Base-by-base conservation (phyloP, 768 basidiomycete genomes). In the Calocera cornea region DNA sequence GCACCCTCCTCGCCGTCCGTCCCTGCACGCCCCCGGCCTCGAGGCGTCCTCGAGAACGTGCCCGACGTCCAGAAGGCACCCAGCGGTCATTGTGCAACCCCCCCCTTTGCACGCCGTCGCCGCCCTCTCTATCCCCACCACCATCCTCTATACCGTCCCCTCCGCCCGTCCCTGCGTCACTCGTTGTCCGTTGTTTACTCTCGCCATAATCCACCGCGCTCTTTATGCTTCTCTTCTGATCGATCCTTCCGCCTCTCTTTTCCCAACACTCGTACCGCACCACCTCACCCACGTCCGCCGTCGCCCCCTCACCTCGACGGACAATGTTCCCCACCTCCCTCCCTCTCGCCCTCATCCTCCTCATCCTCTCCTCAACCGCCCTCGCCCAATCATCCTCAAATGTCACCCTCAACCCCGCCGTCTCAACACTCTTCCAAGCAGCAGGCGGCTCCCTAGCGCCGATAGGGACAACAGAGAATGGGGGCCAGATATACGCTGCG, bases 391-490 rank as follows among this genome's bases (percentile, higher is more conserved):
- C 19, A 5, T 47, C 36, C 7, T 38, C 36, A 47, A 60, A 60
- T 60, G 54, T 83, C 71, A 73, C 85, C 36, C 87, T 89, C 75
- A 86, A 93, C 76, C 80, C 90, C 31, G 80, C 87, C 1, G 82
- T 84, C 60, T 84, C 90, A 16, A 87, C 91, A 41, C 79, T 92
- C 60, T 80, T 92, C 69, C 82, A 84, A 41, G 79, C 83, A 22
- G 68, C 79, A 17, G 82, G 86, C 68, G 94, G 92, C 34, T 80
- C 84, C 14, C 82, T 94, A 68, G 80, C 83, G 3, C 81, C 80
- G 50, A 76, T 95, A 68, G 93, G 86, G 24, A 86, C 86, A 11
- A 95, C 92, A 14, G 88, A 92, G 73, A 44, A 81, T 0, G 94
- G 92, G 24, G 95, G 95, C 2, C 79, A 78, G 66, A 88, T 99